phyloP scores from a whole-genome alignment of 768 basidiomycete genomes.

The Clitopilus passeckerianus region DNA sequence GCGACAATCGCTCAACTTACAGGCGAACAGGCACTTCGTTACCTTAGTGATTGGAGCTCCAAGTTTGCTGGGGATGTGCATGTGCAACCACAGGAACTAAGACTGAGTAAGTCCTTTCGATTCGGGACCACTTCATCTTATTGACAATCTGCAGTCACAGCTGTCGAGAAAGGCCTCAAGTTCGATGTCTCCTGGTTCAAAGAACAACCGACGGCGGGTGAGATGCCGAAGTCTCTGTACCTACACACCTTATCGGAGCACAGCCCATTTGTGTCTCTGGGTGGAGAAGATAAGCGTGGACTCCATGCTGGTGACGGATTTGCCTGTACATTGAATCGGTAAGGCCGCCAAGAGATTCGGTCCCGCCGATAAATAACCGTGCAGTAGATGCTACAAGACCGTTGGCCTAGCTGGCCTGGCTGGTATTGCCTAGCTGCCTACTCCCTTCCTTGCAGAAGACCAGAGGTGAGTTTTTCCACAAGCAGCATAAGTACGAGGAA shows the following conservation, averaged over 20 bases:
- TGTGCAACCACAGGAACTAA: not conserved
- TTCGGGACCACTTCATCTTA: not conserved
- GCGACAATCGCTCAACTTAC: not conserved
- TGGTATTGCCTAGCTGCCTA: not conserved
- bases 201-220: not conserved
- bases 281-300: not conserved
- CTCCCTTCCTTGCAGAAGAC: too few relatives aligned
- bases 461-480: too few relatives aligned
- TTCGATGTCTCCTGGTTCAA: not conserved
- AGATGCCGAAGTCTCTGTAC: not conserved
- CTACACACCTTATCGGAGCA: not conserved
- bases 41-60: not conserved
- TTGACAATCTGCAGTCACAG: not conserved
- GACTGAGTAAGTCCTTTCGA: not conserved
- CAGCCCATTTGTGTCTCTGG: not conserved
- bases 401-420: not conserved
- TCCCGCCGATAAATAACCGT: not conserved
- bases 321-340: not conserved
- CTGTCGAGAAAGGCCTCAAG: not conserved
- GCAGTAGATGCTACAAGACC: not conserved
- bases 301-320: not conserved
- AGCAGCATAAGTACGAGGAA: too few relatives aligned
- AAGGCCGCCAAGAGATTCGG: not conserved
- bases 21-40: not conserved
- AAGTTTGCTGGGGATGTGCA: not conserved